Evolutionary conservation across 257 asterid species (phyloP).

Genomic region (Osmanthus fragrans): DNA sequence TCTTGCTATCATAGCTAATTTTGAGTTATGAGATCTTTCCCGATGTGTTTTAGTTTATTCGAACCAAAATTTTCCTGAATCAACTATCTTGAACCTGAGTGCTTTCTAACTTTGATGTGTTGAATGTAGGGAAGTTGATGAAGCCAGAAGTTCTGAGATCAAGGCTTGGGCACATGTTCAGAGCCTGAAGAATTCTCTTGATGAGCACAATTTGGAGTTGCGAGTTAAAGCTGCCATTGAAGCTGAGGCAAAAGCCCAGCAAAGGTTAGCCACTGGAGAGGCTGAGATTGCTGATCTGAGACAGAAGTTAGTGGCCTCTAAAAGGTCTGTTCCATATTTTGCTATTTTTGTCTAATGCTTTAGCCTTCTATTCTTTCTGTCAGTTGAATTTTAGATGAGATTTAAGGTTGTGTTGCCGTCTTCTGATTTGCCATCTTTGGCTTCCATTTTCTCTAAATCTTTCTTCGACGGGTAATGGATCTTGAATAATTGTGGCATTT

Average conservation of each 20-base stretch:
- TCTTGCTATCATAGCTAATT: conserved; percentile 6
- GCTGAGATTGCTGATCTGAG: conserved; percentile 93
- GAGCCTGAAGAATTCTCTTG: conserved; percentile 75
- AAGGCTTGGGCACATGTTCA: conserved; percentile 91
- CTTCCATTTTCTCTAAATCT: neutral
- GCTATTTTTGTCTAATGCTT: conserved; percentile 5
- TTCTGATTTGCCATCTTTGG: neutral
- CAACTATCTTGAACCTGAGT: neutral
- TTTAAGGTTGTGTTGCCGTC: neutral
- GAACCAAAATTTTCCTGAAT: conserved; percentile 2
- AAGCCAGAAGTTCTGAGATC: conserved; percentile 74
- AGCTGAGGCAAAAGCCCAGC: conserved; percentile 94
- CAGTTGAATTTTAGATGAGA: conserved; percentile 8
- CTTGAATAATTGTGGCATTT: conserved; percentile 17
- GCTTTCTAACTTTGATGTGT: conserved; percentile 21
- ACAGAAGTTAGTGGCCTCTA: conserved; percentile 69
- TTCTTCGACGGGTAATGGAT: neutral
- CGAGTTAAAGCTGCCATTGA: conserved; percentile 93
- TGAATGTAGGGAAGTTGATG: conserved; percentile 69
- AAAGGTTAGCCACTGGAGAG: conserved; percentile 88
- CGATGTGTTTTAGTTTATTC: conserved; percentile 8
- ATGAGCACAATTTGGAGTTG: conserved; percentile 80
- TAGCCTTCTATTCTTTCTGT: neutral
- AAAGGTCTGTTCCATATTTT: conserved; percentile 50
- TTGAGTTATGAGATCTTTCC: conserved; percentile 14